phyloP scores from a whole-genome alignment of 139 green algal species.

The Yamagishiella unicocca region DNA sequence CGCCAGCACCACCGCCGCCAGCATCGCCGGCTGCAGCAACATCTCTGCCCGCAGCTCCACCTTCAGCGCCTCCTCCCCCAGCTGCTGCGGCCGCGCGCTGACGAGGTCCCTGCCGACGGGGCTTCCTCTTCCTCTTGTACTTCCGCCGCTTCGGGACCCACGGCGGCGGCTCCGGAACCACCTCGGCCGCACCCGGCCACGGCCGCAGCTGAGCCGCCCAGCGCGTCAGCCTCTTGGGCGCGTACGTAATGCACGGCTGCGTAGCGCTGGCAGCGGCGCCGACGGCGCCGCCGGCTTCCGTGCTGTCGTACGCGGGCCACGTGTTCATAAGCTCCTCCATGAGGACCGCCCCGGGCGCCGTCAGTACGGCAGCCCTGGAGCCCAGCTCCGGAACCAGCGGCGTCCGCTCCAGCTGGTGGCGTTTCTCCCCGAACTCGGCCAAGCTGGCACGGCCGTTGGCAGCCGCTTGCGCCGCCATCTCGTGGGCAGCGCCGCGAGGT shows the following conservation, averaged over 20 bases:
- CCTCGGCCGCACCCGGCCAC: neutral
- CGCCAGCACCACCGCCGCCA: neutral
- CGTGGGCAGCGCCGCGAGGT: no score
- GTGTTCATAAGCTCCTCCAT: neutral
- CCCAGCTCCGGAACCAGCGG: neutral
- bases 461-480: neutral
- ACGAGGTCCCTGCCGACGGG: neutral
- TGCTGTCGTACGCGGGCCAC: neutral
- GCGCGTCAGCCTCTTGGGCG: neutral
- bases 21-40: neutral
- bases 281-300: neutral
- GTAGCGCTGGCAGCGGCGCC: neutral
- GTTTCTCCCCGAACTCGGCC: no score
- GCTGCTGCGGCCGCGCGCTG: neutral
- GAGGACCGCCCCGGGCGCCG: neutral
- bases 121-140: neutral
- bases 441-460: neutral
- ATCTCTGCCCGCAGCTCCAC: neutral
- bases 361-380: neutral
- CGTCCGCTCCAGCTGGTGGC: neutral
- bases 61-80: neutral
- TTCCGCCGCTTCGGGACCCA: neutral
- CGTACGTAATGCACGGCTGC: neutral
- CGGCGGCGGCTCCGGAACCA: neutral
- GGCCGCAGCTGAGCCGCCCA: constrained; percentile 3